Percentiles rank a stretch among this genome's conserved stretches.
Conservation (phyloP, 2,329 filamentous ascomycete genomes). For the Trichoderma endophyticum region DNA sequence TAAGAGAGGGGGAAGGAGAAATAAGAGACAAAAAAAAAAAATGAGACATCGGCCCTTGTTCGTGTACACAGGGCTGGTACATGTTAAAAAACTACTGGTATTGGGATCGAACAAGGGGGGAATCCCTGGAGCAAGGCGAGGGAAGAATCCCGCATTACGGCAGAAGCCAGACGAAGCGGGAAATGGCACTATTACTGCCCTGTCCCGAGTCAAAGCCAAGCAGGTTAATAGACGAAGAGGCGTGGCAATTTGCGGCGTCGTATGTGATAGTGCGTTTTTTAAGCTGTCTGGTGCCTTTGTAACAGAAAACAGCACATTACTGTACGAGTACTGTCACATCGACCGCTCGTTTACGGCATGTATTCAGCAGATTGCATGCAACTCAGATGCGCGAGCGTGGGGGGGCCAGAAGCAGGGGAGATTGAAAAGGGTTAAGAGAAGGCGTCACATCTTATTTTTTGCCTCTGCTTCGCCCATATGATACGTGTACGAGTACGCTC, state of each 20-base stretch:
- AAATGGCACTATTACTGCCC: background rate
- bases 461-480: background rate
- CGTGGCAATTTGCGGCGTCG: background rate
- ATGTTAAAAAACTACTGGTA: background rate
- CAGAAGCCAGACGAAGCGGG: background rate
- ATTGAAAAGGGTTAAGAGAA: conserved; percentile 7
- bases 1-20: background rate
- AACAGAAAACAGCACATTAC: background rate
- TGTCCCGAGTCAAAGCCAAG: background rate
- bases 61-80: background rate
- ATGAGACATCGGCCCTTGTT: background rate
- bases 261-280: background rate
- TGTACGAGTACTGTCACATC: background rate
- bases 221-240: background rate
- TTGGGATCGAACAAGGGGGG: background rate
- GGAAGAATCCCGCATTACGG: background rate
- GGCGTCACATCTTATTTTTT: background rate
- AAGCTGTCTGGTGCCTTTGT: background rate
- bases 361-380: background rate
- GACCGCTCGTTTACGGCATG: background rate
- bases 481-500: background rate
- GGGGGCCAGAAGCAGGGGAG: conserved; percentile 5
- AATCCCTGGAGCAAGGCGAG: background rate
- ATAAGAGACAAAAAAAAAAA: background rate
- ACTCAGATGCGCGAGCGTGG: conserved; percentile 8